Evolutionary conservation across 1,284 basidiomycete genomes (phyloP), one percentile per base, ranked within the genome.

Genomic region (Hemileia vastatrix): DNA sequence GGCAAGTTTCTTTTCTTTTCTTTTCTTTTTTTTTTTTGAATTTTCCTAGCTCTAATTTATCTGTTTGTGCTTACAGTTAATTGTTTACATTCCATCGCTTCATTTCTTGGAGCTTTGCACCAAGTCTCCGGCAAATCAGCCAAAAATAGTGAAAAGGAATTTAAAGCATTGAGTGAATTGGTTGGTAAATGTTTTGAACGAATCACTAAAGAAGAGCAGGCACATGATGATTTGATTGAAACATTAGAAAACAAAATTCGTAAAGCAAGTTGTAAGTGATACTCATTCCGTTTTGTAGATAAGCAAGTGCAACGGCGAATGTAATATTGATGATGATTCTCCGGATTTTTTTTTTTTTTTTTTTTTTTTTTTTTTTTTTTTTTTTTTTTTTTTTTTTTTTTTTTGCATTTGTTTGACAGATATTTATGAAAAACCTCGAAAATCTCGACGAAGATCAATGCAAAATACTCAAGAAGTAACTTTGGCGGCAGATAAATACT

Each of bases 351-450:
- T n/a, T n/a, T n/a, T n/a, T n/a, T n/a, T n/a, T n/a, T n/a, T n/a
- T n/a, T n/a, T n/a, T n/a, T n/a, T n/a, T n/a, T n/a, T n/a, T n/a
- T n/a, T n/a, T n/a, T n/a, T n/a, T n/a, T n/a, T n/a, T n/a, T n/a
- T n/a, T n/a, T n/a, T n/a, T n/a, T n/a, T n/a, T n/a, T n/a, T n/a
- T n/a, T n/a, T n/a, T n/a, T n/a, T n/a, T n/a, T n/a, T n/a, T n/a
- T n/a, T n/a, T n/a, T n/a, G n/a, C n/a, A n/a, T n/a, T n/a, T n/a
- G n/a, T n/a, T n/a, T n/a, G n/a, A n/a, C 18, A 51, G 49, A 51
- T 31, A 27, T 27, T 6, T 51, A 24, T 51, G 49, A 51, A 24
- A 51, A 51, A 31, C 49, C 23, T 31, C n/a, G 49, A 51, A 51
- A 51, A 27, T 27, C 49, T 3, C 23, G 9, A 31, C 23, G 31